A percentile compares a stretch with the other conserved stretches of the same genome.
phyloP scores from a whole-genome alignment of 176 grass and related monocot genomes.

The Otatea glauca region DNA sequence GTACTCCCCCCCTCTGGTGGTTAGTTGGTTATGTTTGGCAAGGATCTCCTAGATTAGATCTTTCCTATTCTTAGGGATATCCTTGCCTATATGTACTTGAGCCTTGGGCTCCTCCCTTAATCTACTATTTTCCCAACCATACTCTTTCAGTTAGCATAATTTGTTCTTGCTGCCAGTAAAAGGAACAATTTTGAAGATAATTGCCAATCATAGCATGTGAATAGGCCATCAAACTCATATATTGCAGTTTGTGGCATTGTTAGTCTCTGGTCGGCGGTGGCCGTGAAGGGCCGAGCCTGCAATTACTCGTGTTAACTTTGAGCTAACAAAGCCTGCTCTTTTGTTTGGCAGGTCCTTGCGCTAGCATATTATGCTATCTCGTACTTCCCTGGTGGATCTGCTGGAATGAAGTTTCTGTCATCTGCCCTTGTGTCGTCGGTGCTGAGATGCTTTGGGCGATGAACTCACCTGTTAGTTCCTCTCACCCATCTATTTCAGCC shows the following conservation, averaged over 20 bases:
- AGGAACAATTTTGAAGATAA: constrained; percentile 22
- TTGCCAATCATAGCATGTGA: background rate
- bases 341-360: constrained; percentile 68
- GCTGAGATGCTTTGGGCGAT: constrained; percentile 85
- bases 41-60: no score
- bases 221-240: constrained; percentile 14
- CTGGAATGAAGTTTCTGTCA: constrained; percentile 90
- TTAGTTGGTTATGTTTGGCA: no score
- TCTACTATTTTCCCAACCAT: no score
- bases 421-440: constrained; percentile 71
- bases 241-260: background rate
- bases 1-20: no score
- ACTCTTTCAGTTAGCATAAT: no score
- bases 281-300: background rate
- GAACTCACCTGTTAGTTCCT: constrained; percentile 48
- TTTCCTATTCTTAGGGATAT: no score
- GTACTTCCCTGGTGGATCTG: constrained; percentile 96
- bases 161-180: constrained; percentile 14
- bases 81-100: no score
- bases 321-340: constrained; percentile 36
- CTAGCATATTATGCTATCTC: constrained; percentile 97
- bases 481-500: constrained; percentile 22
- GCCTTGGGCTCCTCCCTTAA: no score
- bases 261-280: background rate
- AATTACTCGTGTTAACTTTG: background rate